A percentile compares a stretch with the other conserved stretches of the same genome.
These are phyloP conservation scores for Grosmannia clavigera DNA, from an alignment of 2,329 filamentous ascomycete genomes.

Conservation along the genomic window DNA sequence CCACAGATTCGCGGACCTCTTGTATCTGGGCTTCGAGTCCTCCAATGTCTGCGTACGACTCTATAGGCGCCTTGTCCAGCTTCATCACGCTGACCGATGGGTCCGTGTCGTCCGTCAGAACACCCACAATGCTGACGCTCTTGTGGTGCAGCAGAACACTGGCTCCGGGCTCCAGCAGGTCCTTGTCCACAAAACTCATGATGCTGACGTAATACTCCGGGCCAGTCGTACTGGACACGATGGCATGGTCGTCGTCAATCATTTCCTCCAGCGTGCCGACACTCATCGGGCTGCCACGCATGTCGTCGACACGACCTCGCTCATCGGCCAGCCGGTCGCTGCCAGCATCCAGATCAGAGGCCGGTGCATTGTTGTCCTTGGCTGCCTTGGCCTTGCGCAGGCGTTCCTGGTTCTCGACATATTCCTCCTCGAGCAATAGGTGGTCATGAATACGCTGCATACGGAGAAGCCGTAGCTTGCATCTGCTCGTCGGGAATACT, in stretches of 20 bases:
- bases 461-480: constrained; percentile 89
- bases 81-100: constrained; percentile 98
- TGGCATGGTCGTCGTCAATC: constrained; percentile 98
- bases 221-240: constrained; percentile 92
- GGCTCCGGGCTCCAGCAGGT: constrained; percentile 88
- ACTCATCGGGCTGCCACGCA: constrained; percentile 97
- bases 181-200: constrained; percentile 99
- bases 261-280: constrained; percentile 96
- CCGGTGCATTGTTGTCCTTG: constrained; percentile 53
- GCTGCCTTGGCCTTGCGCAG: constrained; percentile 82
- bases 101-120: constrained; percentile 91
- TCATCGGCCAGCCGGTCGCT: constrained; percentile 86
- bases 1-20: constrained; percentile 93
- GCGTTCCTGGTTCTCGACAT: constrained; percentile 96
- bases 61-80: constrained; percentile 94
- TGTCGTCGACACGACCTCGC: constrained; percentile 88
- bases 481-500: constrained; percentile 89
- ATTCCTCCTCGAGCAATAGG: constrained; percentile 91
- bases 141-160: constrained; percentile 96
- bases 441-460: constrained; percentile 99
- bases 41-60: constrained; percentile 97
- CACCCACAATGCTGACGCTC: constrained; percentile 93
- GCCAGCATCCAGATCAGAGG: constrained; percentile 59
- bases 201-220: constrained; percentile 99
- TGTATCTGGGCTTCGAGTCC: constrained; percentile 92